Evolutionary conservation across 805 yeast species (phyloP).

Genomic region (Spathaspora passalidarum): DNA sequence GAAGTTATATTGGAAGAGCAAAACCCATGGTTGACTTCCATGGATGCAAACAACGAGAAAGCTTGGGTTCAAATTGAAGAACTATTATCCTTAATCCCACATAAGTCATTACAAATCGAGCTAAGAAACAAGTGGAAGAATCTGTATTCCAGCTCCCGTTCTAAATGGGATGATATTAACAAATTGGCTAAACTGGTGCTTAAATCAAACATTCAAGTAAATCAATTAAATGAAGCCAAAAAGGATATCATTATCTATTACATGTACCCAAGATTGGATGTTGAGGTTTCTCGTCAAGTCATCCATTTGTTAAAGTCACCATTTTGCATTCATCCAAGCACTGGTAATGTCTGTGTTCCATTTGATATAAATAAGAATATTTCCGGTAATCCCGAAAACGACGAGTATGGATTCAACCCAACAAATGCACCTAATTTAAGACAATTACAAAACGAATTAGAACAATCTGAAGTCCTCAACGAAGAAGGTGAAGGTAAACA

Average conservation of each 20-base stretch:
- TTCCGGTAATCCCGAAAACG: slow-evolving; percentile 31
- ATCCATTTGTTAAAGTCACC: slow-evolving; percentile 94
- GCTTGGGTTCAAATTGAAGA: slow-evolving; percentile 50
- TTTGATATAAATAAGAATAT: slow-evolving; percentile 49
- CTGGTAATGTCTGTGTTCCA: slow-evolving; percentile 95
- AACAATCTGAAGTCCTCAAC: slow-evolving; percentile 39
- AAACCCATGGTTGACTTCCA: slow-evolving; percentile 67
- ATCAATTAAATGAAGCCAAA: slow-evolving; percentile 61
- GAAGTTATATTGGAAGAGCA: slow-evolving; percentile 73
- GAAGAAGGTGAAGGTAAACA: slow-evolving; percentile 17
- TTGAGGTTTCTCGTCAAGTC: slow-evolving; percentile 85
- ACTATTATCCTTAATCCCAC: slow-evolving; percentile 61
- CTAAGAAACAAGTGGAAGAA: slow-evolving; percentile 57
- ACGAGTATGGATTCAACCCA: slow-evolving; percentile 66
- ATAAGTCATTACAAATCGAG: slow-evolving; percentile 50
- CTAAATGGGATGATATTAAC: slow-evolving; percentile 82
- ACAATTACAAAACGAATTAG: slow-evolving; percentile 62
- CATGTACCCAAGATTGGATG: slow-evolving; percentile 88
- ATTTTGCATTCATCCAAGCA: slow-evolving; percentile 93
- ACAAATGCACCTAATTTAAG: slow-evolving; percentile 73
- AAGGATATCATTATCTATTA: slow-evolving; percentile 79
- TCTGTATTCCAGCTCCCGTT: slow-evolving; percentile 40
- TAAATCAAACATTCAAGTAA: slow-evolving; percentile 47
- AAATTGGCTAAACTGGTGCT: slow-evolving; percentile 42
- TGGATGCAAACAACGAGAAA: slow-evolving; percentile 34